These are phyloP conservation scores for Cladosporium sp. DNA, from an alignment of 2,329 filamentous ascomycete genomes.

Conservation along the genomic window DNA sequence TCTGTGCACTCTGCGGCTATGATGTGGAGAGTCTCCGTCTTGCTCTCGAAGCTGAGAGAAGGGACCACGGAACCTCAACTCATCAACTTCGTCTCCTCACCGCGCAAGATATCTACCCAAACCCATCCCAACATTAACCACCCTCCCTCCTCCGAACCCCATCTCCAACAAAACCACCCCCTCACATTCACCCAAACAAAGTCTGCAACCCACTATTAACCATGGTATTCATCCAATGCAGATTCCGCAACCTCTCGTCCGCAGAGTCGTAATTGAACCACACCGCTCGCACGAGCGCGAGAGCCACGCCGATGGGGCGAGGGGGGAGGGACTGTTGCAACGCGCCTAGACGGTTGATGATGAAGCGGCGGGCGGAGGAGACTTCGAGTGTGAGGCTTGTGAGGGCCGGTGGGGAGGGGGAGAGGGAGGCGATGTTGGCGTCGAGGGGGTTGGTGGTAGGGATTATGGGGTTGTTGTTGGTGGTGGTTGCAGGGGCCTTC, in stretches of 20 bases:
- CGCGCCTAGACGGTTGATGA: conserved; percentile 11
- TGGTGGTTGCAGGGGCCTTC: not conserved
- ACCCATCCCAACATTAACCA: too few relatives aligned
- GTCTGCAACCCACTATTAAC: conserved; percentile 7
- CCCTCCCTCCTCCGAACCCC: too few relatives aligned
- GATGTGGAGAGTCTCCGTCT: too few relatives aligned
- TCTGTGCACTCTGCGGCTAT: too few relatives aligned
- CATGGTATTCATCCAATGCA: conserved; percentile 13
- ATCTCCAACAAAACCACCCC: too few relatives aligned
- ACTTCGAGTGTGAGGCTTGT: conserved; percentile 10
- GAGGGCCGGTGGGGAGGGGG: not conserved
- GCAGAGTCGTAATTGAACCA: conserved; percentile 12
- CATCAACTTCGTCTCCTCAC: too few relatives aligned
- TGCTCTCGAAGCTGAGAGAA: too few relatives aligned
- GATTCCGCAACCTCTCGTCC: not conserved
- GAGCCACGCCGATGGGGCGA: conserved; percentile 4
- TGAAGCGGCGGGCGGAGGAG: conserved; percentile 3
- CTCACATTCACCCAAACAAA: conserved; percentile 1
- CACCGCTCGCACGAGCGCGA: conserved; percentile 9
- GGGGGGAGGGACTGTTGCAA: conserved; percentile 9
- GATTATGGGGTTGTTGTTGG: too few relatives aligned
- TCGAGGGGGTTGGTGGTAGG: too few relatives aligned
- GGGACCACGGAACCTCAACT: too few relatives aligned
- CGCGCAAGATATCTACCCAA: too few relatives aligned
- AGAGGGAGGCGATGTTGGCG: not conserved